Base-by-base conservation (phyloP, 2,329 filamentous ascomycete genomes). In the Aureobasidium pullulans region DNA sequence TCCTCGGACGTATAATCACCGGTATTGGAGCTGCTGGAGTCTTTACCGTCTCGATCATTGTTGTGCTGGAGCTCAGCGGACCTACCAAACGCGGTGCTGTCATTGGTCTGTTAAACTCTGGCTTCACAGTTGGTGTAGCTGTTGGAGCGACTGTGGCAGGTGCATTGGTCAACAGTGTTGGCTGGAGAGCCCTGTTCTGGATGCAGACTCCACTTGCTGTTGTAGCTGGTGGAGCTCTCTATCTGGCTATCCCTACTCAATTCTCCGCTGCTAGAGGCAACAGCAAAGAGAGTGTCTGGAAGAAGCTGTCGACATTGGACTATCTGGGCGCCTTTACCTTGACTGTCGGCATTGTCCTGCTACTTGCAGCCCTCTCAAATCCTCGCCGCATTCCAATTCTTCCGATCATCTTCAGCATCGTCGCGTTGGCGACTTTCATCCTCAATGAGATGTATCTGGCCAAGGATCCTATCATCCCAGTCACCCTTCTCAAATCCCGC, bases 181-280 rank as follows among this genome's bases (percentile, higher is more conserved):
- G 89, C 67, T 94, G 89, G 88, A 80, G 89, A 65, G 78, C 84
- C 4, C 74, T 95, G 1, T 94, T 94, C 70, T 86, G 84, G 76
- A 72, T 84, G 3, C 90, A 95, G 70, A 79, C 83, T 1, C 88
- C 89, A 0, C 65, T 87, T 2, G 78, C 81, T 4, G 63, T 90
- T 1, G 39, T 84, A 1, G 81, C 84, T 2, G 88, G 86, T 0
- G 66, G 83, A 0, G 78, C 80, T 0, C 77, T 91, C 1, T 85
- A 85, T 60, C 72, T 88, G 28, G 84, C 83, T 54, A 83, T 94
- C 16, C 89, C 89, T 0, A 9, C 65, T 65, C 57, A 74, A 73
- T 71, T 71, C 57, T 67, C 65, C 5, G 64, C 64, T 19, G 66
- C 59, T 34, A 40, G 56, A 10, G 62, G 54, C 53, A 68, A 70